These are phyloP conservation scores for Lactarius hatsudake DNA, from an alignment of 768 basidiomycete species.

Conservation along the genomic window DNA sequence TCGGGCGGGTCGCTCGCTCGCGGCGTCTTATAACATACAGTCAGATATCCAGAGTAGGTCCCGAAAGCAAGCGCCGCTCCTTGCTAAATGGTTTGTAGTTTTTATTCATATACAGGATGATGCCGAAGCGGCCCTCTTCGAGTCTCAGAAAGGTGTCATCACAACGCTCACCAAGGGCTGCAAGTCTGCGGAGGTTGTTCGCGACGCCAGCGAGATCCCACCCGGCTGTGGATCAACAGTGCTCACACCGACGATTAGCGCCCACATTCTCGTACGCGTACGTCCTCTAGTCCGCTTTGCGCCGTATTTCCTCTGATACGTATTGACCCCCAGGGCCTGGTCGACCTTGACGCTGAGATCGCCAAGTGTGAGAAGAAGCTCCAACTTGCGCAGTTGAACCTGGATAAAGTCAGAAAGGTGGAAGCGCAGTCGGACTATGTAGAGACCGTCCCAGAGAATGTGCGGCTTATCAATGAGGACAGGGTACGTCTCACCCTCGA, in stretches of 20 bases:
- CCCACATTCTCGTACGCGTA: slow-evolving; percentile 86
- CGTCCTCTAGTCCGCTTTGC: slow-evolving; percentile 28
- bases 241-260: slow-evolving; percentile 68
- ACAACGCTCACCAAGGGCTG: slow-evolving; percentile 84
- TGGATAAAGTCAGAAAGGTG: slow-evolving; percentile 75
- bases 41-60: slow-evolving; percentile 74
- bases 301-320: background rate
- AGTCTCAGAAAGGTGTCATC: slow-evolving; percentile 72
- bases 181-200: slow-evolving; percentile 69
- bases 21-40: slow-evolving; percentile 87
- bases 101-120: slow-evolving; percentile 70
- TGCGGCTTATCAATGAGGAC: slow-evolving; percentile 71
- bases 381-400: slow-evolving; percentile 60
- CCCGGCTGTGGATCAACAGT: slow-evolving; percentile 84
- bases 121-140: slow-evolving; percentile 62
- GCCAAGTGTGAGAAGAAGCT: slow-evolving; percentile 90
- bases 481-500: slow-evolving; percentile 55
- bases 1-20: slow-evolving; percentile 77
- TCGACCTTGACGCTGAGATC: slow-evolving; percentile 87
- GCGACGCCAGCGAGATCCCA: slow-evolving; percentile 62
- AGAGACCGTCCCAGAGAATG: slow-evolving; percentile 74
- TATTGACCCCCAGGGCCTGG: slow-evolving; percentile 62
- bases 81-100: slow-evolving; percentile 44
- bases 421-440: slow-evolving; percentile 75
- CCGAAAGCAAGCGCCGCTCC: background rate